These are phyloP conservation scores for Athelia sp. DNA, from an alignment of 1,284 basidiomycete genomes.

Conservation along the genomic window DNA sequence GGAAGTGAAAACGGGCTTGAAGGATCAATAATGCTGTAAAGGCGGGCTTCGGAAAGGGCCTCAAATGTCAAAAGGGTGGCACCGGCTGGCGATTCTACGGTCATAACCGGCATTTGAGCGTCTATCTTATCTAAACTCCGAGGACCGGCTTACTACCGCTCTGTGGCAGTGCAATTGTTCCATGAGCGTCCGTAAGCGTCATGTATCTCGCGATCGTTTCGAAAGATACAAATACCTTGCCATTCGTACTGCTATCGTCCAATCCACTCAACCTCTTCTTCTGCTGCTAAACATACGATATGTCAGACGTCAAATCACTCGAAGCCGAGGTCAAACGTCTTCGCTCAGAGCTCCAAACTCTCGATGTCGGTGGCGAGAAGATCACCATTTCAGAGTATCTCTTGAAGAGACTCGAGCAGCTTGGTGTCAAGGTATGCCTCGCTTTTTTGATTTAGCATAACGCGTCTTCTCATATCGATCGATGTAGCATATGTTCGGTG, in stretches of 20 bases:
- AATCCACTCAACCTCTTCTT: neutral
- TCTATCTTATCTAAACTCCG: neutral
- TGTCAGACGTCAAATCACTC: constrained; percentile 26
- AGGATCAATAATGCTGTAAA: too few relatives aligned
- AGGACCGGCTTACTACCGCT: too few relatives aligned
- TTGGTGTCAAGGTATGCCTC: constrained; percentile 56
- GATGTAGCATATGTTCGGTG: constrained; percentile 73
- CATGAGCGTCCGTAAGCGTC: neutral
- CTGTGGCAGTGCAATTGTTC: neutral
- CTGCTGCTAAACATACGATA: neutral
- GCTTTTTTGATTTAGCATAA: neutral
- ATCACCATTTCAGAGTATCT: constrained; percentile 70
- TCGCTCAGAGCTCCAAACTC: constrained; percentile 42
- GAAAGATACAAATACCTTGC: neutral
- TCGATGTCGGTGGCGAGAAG: constrained; percentile 35
- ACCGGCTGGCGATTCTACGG: too few relatives aligned
- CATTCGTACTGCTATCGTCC: neutral
- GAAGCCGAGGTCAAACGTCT: constrained; percentile 52
- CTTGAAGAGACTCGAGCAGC: constrained; percentile 63
- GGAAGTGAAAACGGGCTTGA: too few relatives aligned
- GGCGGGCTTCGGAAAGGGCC: too few relatives aligned
- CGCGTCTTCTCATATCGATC: constrained; percentile 1
- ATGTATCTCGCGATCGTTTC: neutral
- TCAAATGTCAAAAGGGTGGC: too few relatives aligned
- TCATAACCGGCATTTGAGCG: too few relatives aligned